These are phyloP conservation scores for Cichorium intybus DNA, from an alignment of 140 eudicot species.

Conservation along the genomic window DNA sequence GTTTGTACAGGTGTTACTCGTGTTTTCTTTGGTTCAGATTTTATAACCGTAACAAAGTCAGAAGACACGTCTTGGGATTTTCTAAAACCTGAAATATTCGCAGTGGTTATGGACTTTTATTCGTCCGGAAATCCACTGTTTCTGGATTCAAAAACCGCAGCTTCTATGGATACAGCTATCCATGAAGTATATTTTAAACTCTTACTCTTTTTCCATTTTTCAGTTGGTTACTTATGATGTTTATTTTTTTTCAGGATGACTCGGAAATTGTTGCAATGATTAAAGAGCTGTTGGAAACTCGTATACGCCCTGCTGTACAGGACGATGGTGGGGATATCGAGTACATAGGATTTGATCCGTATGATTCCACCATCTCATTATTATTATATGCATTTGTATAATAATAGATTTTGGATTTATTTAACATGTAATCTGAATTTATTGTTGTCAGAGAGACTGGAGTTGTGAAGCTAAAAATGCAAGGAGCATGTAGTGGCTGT, in stretches of 20 bases:
- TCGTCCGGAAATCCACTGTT: conserved; percentile 89
- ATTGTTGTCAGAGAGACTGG: conserved; percentile 65
- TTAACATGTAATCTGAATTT: not conserved
- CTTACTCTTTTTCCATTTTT: not conserved
- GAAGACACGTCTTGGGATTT: conserved; percentile 87
- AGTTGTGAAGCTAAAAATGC: conserved; percentile 90
- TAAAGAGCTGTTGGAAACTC: conserved; percentile 90
- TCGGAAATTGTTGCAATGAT: conserved; percentile 98
- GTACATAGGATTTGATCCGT: conserved; percentile 84
- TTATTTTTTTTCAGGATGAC: conserved; percentile 62
- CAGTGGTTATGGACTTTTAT: conserved; percentile 94
- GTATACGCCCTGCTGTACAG: conserved; percentile 97
- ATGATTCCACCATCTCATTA: conserved; percentile 23
- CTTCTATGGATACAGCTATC: conserved; percentile 98
- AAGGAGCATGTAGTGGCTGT: conserved; percentile 99
- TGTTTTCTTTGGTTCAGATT: conserved; percentile 97
- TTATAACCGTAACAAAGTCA: conserved; percentile 84
- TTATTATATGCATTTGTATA: not conserved
- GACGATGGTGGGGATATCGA: conserved; percentile 99
- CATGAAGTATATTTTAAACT: conserved; percentile 44
- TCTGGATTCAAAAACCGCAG: conserved; percentile 68
- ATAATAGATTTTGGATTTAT: not conserved
- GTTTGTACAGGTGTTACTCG: conserved; percentile 66
- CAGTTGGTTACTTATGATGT: too few relatives aligned
- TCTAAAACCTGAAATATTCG: conserved; percentile 90